Base-by-base conservation (phyloP, 352 stramenopile species). In the Phytopythium helicoides region DNA sequence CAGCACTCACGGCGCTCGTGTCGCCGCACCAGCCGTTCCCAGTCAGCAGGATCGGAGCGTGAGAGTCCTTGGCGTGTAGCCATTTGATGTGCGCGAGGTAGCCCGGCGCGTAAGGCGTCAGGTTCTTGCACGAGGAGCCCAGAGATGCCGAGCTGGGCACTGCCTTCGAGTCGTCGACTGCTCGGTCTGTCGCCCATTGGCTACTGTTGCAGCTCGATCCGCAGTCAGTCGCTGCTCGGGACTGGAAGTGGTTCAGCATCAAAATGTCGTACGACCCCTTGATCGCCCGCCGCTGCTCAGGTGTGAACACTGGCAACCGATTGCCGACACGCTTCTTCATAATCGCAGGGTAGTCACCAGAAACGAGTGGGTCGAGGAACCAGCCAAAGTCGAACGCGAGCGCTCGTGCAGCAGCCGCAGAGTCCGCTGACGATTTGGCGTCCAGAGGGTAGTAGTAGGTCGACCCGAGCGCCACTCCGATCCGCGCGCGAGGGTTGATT, bases 231-330 rank as follows among this genome's bases (percentile, higher is more conserved):
- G 64, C 68, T 6, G 54, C 19, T 14, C 33, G 48, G 19, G 61
- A 62, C 21, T 38, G 47, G 62, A 97, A 97, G 61, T 97, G 85
- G 70, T 97, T 97, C 4, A 97, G 59, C 15, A 89, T 92, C 35
- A 97, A 76, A 60, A 96, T 26, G 41, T 48, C 41, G 41, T 36
- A 48, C 21, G 41, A 48, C 21, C 41, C 41, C 23, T 35, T 48
- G 92, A 52, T 97, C 26, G 68, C 33, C 25, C 68, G 62, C 39
- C 71, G 56, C 51, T 94, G 68, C 34, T 81, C 52, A n/a, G 52
- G 31, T 14, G 87, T 95, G 60, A 97, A 97, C 40, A 31, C 25
- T 16, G 87, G 89, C 26, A 97, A 63, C 22, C 81, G 63, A 26
- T 72, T 60, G n/a, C 79, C 76, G 12, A 87, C 68, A 42, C 68